Conservation (phyloP, 208 protist species). For the Trypanosoma platydactyli region DNA sequence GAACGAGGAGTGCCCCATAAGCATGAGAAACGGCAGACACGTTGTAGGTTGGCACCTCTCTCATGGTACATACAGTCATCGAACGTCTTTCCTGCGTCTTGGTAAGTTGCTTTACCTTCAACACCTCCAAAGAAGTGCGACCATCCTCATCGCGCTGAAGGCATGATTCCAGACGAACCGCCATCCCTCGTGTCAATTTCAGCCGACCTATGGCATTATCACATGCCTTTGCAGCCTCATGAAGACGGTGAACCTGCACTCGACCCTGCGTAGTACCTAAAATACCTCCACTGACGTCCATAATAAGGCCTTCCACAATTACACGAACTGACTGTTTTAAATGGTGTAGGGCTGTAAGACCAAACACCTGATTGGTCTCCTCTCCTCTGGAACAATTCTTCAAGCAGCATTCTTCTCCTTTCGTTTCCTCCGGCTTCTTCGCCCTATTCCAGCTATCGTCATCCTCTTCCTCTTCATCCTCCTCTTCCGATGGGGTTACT, state of each 20-base stretch:
- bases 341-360: slow-evolving; percentile 49
- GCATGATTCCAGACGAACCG: slow-evolving; percentile 34
- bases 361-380: slow-evolving; percentile 33
- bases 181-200: slow-evolving; percentile 8
- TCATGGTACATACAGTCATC: slow-evolving; percentile 51
- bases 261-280: slow-evolving; percentile 75
- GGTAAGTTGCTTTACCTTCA: slow-evolving; percentile 51
- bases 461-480: too few species aligned
- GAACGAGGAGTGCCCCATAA: slow-evolving; percentile 74
- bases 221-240: slow-evolving; percentile 28
- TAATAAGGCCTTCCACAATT: slow-evolving; percentile 64
- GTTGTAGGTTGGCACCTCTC: slow-evolving; percentile 58
- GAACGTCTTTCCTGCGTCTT: slow-evolving; percentile 54
- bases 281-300: slow-evolving; percentile 40
- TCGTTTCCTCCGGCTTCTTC: too few species aligned
- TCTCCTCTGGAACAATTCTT: too few species aligned
- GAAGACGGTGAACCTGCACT: slow-evolving; percentile 45
- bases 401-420: too few species aligned
- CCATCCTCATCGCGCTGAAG: slow-evolving; percentile 47
- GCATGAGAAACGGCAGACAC: slow-evolving; percentile 53
- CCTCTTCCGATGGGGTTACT: too few species aligned
- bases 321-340: slow-evolving; percentile 50
- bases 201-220: slow-evolving; percentile 19
- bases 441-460: too few species aligned
- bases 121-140: slow-evolving; percentile 42